Evolutionary conservation across 2,329 filamentous ascomycete species (phyloP).

Genomic region (Colletotrichum tropicale): DNA sequence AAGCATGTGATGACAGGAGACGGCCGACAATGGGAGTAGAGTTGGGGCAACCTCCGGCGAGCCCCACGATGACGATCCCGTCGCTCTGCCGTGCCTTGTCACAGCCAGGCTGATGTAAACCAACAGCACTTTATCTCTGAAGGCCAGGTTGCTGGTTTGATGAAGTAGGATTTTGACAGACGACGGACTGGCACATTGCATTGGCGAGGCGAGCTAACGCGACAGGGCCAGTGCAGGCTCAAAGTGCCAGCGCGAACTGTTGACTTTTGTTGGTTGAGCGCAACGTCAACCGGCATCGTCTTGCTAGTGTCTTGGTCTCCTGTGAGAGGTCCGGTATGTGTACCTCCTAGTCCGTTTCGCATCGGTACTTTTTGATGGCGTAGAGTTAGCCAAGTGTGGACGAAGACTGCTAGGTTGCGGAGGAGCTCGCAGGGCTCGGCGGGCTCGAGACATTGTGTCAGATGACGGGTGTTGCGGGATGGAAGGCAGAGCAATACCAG

Average conservation of each 20-base stretch:
- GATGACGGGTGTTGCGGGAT: not conserved
- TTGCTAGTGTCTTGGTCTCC: not conserved
- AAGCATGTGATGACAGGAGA: conserved; percentile 13
- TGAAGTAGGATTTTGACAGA: conserved; percentile 2
- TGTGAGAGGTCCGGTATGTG: not conserved
- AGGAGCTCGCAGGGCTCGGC: not conserved
- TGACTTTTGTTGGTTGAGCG: not conserved
- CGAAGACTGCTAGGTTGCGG: not conserved
- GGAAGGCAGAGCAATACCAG: not conserved
- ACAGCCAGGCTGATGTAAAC: not conserved
- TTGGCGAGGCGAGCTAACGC: not conserved
- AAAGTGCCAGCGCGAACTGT: not conserved
- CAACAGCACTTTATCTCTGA: not conserved
- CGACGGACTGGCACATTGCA: not conserved
- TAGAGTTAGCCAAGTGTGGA: not conserved
- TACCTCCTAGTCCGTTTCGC: not conserved
- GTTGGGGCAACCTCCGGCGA: not conserved
- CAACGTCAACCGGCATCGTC: conserved; percentile 3
- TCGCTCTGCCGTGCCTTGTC: conserved; percentile 1
- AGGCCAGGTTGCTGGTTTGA: not conserved
- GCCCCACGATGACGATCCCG: conserved; percentile 8
- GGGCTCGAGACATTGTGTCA: not conserved
- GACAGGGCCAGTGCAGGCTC: not conserved
- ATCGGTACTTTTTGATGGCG: not conserved
- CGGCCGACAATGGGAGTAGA: not conserved